Evolutionary conservation across 148 eudicot species (phyloP).

Genomic region (Polygonum aviculare): DNA sequence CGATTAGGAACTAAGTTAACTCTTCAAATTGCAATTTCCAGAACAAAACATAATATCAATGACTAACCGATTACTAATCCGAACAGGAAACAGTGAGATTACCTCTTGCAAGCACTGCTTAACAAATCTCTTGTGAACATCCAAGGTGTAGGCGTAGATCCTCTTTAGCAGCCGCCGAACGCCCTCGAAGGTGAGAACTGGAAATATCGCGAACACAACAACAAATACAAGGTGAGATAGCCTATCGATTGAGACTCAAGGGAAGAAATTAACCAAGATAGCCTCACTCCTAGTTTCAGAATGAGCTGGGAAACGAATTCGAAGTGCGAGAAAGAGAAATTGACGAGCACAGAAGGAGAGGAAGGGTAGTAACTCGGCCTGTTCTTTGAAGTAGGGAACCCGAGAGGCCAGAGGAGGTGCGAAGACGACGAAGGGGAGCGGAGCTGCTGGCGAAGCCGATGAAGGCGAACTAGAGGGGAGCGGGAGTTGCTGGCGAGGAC

Average conservation of each 20-base stretch:
- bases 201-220: slow-evolving; percentile 9
- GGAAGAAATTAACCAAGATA: not conserved
- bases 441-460: no score
- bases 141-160: slow-evolving; percentile 68
- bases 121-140: slow-evolving; percentile 57
- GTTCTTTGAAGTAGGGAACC: slow-evolving; percentile 49
- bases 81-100: not conserved
- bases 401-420: slow-evolving; percentile 25
- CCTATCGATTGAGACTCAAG: not conserved
- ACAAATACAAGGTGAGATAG: not conserved
- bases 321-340: not conserved
- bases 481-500: no score
- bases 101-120: slow-evolving; percentile 58
- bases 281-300: not conserved
- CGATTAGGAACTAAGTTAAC: not conserved
- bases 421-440: no score
- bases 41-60: not conserved
- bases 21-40: not conserved
- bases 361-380: slow-evolving; percentile 46
- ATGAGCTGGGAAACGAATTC: not conserved
- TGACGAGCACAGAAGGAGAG: slow-evolving; percentile 13
- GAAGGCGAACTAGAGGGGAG: no score
- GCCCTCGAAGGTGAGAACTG: slow-evolving; percentile 81
- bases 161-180: slow-evolving; percentile 72
- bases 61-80: not conserved